Base-by-base conservation (phyloP, 805 yeast genomes). In the Sungouiozyma ichnusensis region DNA sequence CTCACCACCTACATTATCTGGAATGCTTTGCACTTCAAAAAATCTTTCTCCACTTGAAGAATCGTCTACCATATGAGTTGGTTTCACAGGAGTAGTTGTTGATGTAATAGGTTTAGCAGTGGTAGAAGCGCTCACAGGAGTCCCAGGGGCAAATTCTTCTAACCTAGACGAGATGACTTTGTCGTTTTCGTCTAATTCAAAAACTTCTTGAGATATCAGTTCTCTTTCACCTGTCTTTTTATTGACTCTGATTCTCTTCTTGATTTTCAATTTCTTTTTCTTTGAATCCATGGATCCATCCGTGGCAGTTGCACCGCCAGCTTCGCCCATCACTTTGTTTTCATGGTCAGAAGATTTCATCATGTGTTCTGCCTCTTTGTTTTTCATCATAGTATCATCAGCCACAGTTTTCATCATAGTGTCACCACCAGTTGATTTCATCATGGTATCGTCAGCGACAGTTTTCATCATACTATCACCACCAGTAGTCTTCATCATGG, bases 201-300 rank as follows among this genome's bases (percentile, higher is more conserved):
- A 44, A 16, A 58, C 58, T 36, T 54, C 60, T 39, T 59, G 55
- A 32, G 63, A 60, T 6, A 67, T 51, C 39, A 64, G 60, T 39
- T 54, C 56, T 37, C 61, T 64, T 48, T 67, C 71, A 33, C 72
- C 71, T 4, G 71, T 68, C 32, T 51, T 44, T 44, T 65, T 67
- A 54, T 67, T 66, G 47, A 56, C 65, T 53, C 60, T 65, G 35
- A 66, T 54, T 35, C 55, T 55, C 51, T 64, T 65, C 55, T 63
- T 66, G 18, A 68, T 63, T 48, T 60, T 65, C 16, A 63, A 52
- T 41, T 49, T 58, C 46, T 45, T 44, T 36, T 45, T 43, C n/a
- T 45, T 41, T 15, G 37, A 3, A 14, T 14, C n/a, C n/a, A n/a
- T n/a, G n/a, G n/a, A n/a, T n/a, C n/a, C n/a, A n/a, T n/a, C n/a